Percentiles rank a stretch among this genome's conserved stretches.
Conservation (phyloP, 768 basidiomycete genomes). For the Suillus spraguei region DNA sequence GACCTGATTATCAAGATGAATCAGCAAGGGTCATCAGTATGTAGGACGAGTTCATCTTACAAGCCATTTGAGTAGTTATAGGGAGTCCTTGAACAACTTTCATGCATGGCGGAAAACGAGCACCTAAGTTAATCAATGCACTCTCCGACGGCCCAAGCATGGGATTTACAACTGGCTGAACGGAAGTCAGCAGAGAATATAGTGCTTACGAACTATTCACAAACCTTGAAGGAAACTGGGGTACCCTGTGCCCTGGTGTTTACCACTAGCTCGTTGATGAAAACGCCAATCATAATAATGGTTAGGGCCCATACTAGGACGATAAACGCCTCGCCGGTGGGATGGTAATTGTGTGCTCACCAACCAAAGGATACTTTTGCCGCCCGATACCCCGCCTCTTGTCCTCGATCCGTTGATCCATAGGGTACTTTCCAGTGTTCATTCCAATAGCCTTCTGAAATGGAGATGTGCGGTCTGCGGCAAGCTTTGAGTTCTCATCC, state of each 20-base stretch:
- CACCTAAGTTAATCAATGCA: constrained; percentile 84
- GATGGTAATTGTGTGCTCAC: constrained; percentile 42
- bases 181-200: constrained; percentile 13
- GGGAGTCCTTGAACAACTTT: constrained; percentile 64
- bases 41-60: constrained; percentile 40
- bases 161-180: constrained; percentile 77
- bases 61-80: constrained; percentile 55
- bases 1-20: constrained; percentile 43
- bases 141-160: constrained; percentile 91
- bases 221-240: constrained; percentile 82
- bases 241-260: constrained; percentile 79
- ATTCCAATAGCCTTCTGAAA: constrained; percentile 45
- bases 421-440: constrained; percentile 50
- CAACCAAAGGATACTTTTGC: constrained; percentile 78
- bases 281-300: constrained; percentile 65
- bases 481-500: constrained; percentile 22
- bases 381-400: constrained; percentile 85
- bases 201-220: constrained; percentile 16
- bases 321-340: background rate
- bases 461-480: constrained; percentile 43
- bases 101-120: constrained; percentile 94
- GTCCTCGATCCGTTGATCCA: constrained; percentile 84
- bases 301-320: constrained; percentile 63
- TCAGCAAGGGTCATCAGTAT: constrained; percentile 14
- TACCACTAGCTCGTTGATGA: constrained; percentile 84